Evolutionary conservation across 176 grass and related monocot species (phyloP).

Genomic region (barley (Hordeum vulgare)): DNA sequence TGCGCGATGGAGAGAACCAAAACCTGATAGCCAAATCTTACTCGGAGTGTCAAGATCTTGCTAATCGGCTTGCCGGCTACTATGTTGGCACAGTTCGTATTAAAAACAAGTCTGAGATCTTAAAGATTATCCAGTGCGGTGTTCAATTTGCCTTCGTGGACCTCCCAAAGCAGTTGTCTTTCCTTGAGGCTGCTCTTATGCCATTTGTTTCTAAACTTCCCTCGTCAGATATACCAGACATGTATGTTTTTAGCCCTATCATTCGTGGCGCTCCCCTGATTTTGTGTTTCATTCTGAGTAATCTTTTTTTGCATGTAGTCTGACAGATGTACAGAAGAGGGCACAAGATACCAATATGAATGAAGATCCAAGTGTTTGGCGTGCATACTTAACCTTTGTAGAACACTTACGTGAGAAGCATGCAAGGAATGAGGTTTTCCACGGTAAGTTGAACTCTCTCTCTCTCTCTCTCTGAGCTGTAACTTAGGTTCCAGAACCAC

Average conservation of each 20-base stretch:
- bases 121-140: conserved; percentile 72
- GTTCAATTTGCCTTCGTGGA: conserved; percentile 72
- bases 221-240: conserved; percentile 69
- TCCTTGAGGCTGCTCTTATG: conserved; percentile 69
- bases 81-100: conserved; percentile 56
- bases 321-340: conserved; percentile 73
- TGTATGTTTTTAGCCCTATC: conserved; percentile 49
- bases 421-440: conserved; percentile 62
- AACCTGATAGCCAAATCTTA: conserved; percentile 50
- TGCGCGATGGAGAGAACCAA: conserved; percentile 31
- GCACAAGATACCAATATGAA: conserved; percentile 43
- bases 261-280: conserved; percentile 9
- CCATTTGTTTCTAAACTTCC: conserved; percentile 85
- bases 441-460: conserved; percentile 36
- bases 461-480: background rate
- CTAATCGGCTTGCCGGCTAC: conserved; percentile 64
- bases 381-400: conserved; percentile 60
- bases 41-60: conserved; percentile 83
- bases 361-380: conserved; percentile 66
- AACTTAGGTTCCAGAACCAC: background rate
- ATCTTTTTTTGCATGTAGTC: conserved; percentile 35
- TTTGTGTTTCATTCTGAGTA: conserved; percentile 16
- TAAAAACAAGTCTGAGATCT: conserved; percentile 80
- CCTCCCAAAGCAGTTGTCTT: conserved; percentile 60
- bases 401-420: conserved; percentile 58